Conservation (phyloP, 116 monocot species). For the Phalaenopsis hybrid region DNA sequence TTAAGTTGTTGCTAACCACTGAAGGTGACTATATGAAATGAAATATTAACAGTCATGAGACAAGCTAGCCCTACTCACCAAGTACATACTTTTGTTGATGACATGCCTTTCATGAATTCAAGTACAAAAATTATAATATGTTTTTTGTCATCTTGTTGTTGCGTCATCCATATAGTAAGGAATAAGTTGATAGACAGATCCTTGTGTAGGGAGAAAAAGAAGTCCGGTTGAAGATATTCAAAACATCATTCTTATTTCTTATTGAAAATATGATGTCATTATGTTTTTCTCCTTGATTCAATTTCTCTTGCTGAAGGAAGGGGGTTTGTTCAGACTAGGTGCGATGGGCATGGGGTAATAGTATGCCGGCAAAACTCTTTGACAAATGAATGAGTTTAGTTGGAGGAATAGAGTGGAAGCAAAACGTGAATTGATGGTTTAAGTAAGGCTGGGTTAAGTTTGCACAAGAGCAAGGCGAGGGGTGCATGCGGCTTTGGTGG, state of each 20-base stretch:
- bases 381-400: background rate
- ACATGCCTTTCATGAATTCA: background rate
- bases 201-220: background rate
- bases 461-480: background rate
- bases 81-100: background rate
- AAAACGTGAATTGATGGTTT: background rate
- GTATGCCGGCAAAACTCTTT: background rate
- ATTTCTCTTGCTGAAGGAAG: background rate
- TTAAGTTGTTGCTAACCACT: background rate
- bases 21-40: background rate
- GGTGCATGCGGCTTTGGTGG: no score
- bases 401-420: background rate
- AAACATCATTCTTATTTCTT: background rate
- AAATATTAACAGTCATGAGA: background rate
- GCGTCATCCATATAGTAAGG: background rate
- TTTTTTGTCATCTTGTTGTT: background rate
- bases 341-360: background rate
- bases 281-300: background rate
- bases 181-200: background rate
- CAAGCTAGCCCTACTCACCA: background rate
- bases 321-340: background rate
- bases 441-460: background rate
- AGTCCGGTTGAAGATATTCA: background rate
- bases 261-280: background rate
- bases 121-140: background rate